phyloP scores from a whole-genome alignment of 148 eudicot species.

The Fagopyrum homotropicum region DNA sequence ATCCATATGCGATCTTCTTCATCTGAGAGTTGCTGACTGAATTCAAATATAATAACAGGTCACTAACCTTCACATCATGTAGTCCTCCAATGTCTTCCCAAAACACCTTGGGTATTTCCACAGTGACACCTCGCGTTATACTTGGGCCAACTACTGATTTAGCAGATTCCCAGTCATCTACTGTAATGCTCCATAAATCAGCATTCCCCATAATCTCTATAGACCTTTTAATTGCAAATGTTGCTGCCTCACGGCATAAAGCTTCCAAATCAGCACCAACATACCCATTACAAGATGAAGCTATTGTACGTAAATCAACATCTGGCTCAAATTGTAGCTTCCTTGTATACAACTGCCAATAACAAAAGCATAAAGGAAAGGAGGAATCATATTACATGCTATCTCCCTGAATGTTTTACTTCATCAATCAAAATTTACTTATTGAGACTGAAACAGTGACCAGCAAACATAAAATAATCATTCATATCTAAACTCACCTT shows the following conservation, averaged over 20 bases:
- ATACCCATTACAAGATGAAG: conserved; percentile 91
- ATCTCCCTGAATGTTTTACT: background rate
- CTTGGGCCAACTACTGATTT: conserved; percentile 77
- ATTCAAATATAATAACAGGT: background rate
- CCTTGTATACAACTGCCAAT: conserved; percentile 60
- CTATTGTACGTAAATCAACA: conserved; percentile 59
- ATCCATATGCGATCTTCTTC: background rate
- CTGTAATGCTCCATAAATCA: conserved; percentile 35
- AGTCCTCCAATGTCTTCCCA: conserved; percentile 98
- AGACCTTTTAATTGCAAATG: conserved; percentile 38
- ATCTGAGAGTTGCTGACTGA: background rate
- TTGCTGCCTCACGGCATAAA: conserved; percentile 82
- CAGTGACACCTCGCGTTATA: conserved; percentile 86
- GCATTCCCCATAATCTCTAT: conserved; percentile 26
- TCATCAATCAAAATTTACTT: background rate
- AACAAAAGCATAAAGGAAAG: background rate
- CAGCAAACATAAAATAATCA: conserved; percentile 6
- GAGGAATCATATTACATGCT: background rate
- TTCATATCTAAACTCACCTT: conserved; percentile 21
- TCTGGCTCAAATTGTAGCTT: conserved; percentile 53
- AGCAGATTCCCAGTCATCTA: conserved; percentile 78
- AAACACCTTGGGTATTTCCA: conserved; percentile 78
- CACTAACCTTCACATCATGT: conserved; percentile 66
- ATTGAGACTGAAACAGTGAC: background rate
- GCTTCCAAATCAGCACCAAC: conserved; percentile 99